Evolutionary conservation across 257 asterid genomes (phyloP).

Genomic region (Eucommia ulmoides): DNA sequence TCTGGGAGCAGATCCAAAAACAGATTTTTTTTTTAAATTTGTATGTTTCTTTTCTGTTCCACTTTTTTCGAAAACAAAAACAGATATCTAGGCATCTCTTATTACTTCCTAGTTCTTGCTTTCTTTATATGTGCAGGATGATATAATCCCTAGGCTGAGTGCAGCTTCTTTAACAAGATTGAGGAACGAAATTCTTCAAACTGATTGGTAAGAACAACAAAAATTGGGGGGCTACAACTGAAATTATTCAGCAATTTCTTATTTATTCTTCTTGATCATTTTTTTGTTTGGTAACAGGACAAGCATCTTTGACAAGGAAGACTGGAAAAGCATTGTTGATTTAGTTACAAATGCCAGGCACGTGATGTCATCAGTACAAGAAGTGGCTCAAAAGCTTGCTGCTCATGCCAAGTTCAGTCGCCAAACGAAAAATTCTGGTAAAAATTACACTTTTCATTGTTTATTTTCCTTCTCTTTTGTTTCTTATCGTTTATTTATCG

Average conservation of each 20-base stretch:
- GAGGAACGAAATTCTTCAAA: conserved; percentile 86
- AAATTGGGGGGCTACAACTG: no score
- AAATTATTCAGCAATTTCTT: no score
- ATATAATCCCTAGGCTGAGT: conserved; percentile 75
- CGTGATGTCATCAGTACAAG: conserved; percentile 75
- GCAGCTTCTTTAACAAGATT: conserved; percentile 59
- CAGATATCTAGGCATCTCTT: no score
- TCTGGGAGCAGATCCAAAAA: no score
- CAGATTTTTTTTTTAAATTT: no score
- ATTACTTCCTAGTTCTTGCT: no score
- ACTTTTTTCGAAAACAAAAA: no score
- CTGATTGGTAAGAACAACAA: conserved; percentile 98
- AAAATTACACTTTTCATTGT: no score
- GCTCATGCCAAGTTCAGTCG: conserved; percentile 69
- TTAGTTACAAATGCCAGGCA: conserved; percentile 84
- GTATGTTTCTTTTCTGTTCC: no score
- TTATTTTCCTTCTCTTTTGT: no score
- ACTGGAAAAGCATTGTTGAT: conserved; percentile 74
- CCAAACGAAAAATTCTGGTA: conserved; percentile 38
- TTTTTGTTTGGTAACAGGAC: conserved; percentile 42
- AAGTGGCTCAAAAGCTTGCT: conserved; percentile 68
- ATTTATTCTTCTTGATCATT: neutral
- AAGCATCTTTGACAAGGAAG: conserved; percentile 59
- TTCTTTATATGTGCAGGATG: conserved; percentile 41
- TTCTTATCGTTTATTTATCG: no score